These are phyloP conservation scores for Rhododendron henanense DNA, from an alignment of 148 eudicot genomes.

Conservation along the genomic window DNA sequence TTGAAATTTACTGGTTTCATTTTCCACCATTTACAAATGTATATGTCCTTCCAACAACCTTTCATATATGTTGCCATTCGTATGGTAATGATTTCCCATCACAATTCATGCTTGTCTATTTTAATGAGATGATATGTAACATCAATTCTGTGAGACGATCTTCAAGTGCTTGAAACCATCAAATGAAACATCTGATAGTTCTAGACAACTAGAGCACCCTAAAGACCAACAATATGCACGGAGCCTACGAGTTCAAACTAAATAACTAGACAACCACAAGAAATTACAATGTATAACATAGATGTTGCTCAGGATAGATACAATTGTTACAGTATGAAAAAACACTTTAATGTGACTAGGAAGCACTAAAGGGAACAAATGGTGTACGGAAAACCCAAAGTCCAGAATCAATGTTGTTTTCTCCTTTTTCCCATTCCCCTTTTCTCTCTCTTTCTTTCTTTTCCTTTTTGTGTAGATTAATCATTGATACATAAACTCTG, in stretches of 20 bases:
- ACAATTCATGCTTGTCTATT: neutral
- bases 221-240: neutral
- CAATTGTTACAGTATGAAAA: neutral
- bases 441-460: neutral
- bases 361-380: neutral
- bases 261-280: neutral
- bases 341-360: neutral
- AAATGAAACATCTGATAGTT: neutral
- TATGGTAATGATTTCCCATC: neutral
- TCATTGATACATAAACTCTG: slow-evolving; percentile 6
- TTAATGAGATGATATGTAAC: neutral
- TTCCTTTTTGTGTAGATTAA: neutral
- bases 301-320: neutral
- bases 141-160: neutral
- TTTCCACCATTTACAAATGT: neutral
- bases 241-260: neutral
- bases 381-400: neutral
- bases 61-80: too few species aligned
- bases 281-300: neutral
- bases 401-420: neutral
- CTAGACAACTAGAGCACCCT: neutral
- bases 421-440: neutral
- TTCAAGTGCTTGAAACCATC: neutral
- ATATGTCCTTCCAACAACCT: neutral
- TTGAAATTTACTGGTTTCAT: neutral